Base-by-base conservation (phyloP, 179 eudicot genomes). In the Drosera spatulata region DNA sequence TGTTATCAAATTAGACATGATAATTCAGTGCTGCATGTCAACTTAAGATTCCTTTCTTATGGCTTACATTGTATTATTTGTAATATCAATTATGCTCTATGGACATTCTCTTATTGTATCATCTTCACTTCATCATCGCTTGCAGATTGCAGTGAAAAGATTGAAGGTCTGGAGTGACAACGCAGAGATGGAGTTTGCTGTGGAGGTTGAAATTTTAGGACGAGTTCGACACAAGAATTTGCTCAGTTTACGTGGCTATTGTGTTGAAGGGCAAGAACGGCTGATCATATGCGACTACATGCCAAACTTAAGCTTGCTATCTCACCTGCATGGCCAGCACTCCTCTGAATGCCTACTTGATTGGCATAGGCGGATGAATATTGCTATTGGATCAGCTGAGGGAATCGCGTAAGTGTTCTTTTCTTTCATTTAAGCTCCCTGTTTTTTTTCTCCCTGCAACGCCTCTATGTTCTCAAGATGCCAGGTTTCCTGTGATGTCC, bases 101-200 rank as follows among this genome's bases (percentile, higher is more conserved):
- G 58, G 41, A 10, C 58, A 33, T 55, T 55, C 8, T 8, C 39
- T 55, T 33, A 10, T 9, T 10, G 10, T 9, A 2, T 5, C 39
- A 55, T 33, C 41, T 22, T 33, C 39, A 33, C n/a, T 50, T 50
- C n/a, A 7, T 33, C 11, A 33, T 33, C 39, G 41, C 40, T 5
- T 80, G 66, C 90, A 93, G 99, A 89, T 93, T 71, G 96, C 96
- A 9, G 99, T 93, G 50, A 93, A 93, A 77, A 86, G 99, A 72
- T 64, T 93, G 74, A 89, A 86, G 70, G 88, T 77, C 45, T 86
- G 85, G 87, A 93, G 93, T 73, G 83, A 82, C 66, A 86, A 77
- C 72, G 95, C 90, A 12, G 96, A 91, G 62, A 64, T 69, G 61
- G 96, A 93, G 66, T 93, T 93, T 69, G 65, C 89, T 45, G 84